Evolutionary conservation across 805 yeast genomes (phyloP).

Genomic region (Candida glaebosa): DNA sequence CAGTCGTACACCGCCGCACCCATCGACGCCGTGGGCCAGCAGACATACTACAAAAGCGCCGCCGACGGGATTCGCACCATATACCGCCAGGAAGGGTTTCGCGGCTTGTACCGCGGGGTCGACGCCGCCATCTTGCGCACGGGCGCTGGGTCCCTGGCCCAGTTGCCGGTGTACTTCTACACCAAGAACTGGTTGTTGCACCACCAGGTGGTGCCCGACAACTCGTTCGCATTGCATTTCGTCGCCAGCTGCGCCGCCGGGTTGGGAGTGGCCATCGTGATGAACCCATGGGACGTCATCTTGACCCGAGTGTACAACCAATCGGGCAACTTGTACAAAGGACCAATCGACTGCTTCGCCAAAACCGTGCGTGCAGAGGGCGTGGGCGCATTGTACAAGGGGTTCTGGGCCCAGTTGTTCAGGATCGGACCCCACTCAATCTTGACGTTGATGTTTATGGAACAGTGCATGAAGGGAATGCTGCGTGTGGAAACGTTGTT

Average conservation of each 20-base stretch:
- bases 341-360: constrained; percentile 83
- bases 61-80: constrained; percentile 66
- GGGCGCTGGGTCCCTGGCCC: constrained; percentile 94
- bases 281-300: constrained; percentile 98
- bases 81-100: constrained; percentile 63
- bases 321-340: constrained; percentile 78
- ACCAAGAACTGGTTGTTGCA: constrained; percentile 62
- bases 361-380: constrained; percentile 87
- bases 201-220: constrained; percentile 53
- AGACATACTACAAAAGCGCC: constrained; percentile 76
- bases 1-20: constrained; percentile 68
- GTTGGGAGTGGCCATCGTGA: constrained; percentile 86
- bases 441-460: constrained; percentile 88
- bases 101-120: constrained; percentile 83
- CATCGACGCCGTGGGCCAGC: constrained; percentile 66
- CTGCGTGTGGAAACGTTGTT: constrained; percentile 23
- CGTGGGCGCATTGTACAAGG: constrained; percentile 83
- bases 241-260: constrained; percentile 77
- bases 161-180: constrained; percentile 83
- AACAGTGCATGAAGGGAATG: constrained; percentile 75
- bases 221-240: constrained; percentile 64
- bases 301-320: constrained; percentile 95
- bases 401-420: constrained; percentile 88
- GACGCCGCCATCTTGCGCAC: constrained; percentile 94
- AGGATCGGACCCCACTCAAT: constrained; percentile 96